Evolutionary conservation across 2,329 filamentous ascomycete species (phyloP), one percentile per base, ranked within the genome.

Genomic region (Colletotrichum somersetense): DNA sequence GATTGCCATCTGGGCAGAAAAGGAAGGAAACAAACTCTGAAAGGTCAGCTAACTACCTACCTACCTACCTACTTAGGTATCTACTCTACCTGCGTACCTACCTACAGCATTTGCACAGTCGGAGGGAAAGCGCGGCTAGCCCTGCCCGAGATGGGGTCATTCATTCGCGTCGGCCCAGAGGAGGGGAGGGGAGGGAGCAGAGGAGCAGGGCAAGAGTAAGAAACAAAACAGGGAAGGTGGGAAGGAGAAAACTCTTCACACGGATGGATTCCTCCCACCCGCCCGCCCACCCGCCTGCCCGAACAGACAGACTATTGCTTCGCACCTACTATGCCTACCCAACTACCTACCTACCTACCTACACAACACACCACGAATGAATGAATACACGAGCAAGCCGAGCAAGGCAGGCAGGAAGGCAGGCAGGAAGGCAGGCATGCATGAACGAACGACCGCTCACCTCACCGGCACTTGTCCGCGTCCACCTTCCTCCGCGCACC

Each of bases 201-300:
- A 3, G 20, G n/a, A 20, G 23, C 33, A n/a, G 30, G 33, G 33
- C 30, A 52, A 52, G 33, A 26, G 33, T 33, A 62, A 52, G 14
- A 57, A 16, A 40, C 55, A 26, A n/a, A 35, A 68, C 69, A 69
- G 61, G 69, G 69, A 72, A 69, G 69, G 69, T 69, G 61, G 61
- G 59, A 69, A 72, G 46, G 46, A 71, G 55, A 72, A 72, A 64
- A 55, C 63, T 69, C 69, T 69, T 69, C 69, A 69, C 66, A 46
- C 59, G 40, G 38, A 67, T 61, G 50, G 40, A 68, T 72, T 72
- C 65, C 26, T 26, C 26, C 26, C 26, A 26, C 26, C 66, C 59
- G 64, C 69, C 58, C 46, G 35, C 61, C 58, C 46, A 23, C 61
- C n/a, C 48, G 33, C 44, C n/a, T 38, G 26, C 33, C 61, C 46